Base-by-base conservation (phyloP, 495 filamentous ascomycete species). In the Penicillium riverlandense region DNA sequence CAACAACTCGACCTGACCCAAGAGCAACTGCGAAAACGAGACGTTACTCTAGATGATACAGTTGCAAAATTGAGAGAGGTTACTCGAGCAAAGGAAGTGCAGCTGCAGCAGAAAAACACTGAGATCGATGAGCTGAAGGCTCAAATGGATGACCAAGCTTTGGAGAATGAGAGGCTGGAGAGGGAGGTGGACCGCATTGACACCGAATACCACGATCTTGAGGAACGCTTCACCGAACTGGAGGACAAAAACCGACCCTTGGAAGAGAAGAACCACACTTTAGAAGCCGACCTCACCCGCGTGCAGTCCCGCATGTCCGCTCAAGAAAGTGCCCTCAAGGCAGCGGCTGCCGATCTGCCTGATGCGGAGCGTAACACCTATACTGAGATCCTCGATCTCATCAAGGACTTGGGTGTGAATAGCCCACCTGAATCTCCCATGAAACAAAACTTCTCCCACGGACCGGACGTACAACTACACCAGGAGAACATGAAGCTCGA, bases 111-210 rank as follows among this genome's bases (percentile, higher is more conserved):
- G 41, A 71, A 67, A 30, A 63, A 68, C 34, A 40, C 55, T 0
- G 62, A 65, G 37, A 68, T 70, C 37, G 70, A 71, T 12, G 50
- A 50, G 9, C 56, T 90, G 27, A 61, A 62, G 28, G 50, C 51
- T 1, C 59, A 69, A 37, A 55, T 63, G 31, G 58, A 63, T n/a
- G 52, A 66, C 14, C 61, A 64, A 7, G 53, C 50, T 4, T 43
- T 67, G 12, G 57, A 66, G 22, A 63, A 62, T 28, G 63, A 59
- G 31, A 66, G 54, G 35, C 53, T 71, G 10, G 67, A 70, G 14
- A 52, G 54, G 7, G 59, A 73, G 12, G 29, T 69, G n/a, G 57
- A 63, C 4, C 56, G 55, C 9, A 54, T 62, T 1, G 59, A 70
- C 28, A 50, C 50, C 6, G 58, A 67, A 4, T 61, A 63, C 40